Evolutionary conservation across 768 basidiomycete genomes (phyloP).

Genomic region (Cyclocybe cylindracea): DNA sequence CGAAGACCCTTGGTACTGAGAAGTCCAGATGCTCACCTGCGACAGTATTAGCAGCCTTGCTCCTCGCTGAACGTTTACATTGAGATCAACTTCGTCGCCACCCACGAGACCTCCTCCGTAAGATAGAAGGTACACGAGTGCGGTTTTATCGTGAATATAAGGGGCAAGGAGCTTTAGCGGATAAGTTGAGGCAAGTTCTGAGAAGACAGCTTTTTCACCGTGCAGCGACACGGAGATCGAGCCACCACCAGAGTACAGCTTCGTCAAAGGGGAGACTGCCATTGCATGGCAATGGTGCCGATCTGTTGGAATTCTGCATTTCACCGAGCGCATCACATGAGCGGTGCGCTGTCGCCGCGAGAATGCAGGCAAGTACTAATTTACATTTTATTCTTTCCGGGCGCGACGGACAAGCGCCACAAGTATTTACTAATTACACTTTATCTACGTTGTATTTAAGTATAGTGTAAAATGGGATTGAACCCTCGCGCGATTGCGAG

Average conservation of each 20-base stretch:
- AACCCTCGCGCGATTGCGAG: too few relatives aligned
- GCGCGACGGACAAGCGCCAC: too few relatives aligned
- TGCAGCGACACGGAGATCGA: slow-evolving; percentile 55
- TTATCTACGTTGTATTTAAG: too few relatives aligned
- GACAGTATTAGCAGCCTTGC: slow-evolving; percentile 75
- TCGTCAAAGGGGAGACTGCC: slow-evolving; percentile 20
- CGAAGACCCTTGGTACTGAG: not conserved
- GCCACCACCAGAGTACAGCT: slow-evolving; percentile 51
- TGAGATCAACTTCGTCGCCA: slow-evolving; percentile 72
- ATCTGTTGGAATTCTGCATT: not conserved
- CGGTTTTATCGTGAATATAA: slow-evolving; percentile 51
- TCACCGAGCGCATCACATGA: too few relatives aligned
- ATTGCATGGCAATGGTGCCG: slow-evolving; percentile 4
- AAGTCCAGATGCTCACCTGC: slow-evolving; percentile 55
- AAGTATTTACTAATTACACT: too few relatives aligned
- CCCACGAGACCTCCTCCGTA: slow-evolving; percentile 94
- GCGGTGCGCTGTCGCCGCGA: too few relatives aligned
- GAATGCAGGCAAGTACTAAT: too few relatives aligned
- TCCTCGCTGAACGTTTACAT: slow-evolving; percentile 57
- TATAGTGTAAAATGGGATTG: too few relatives aligned
- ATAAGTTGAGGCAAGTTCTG: slow-evolving; percentile 77
- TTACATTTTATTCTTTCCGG: too few relatives aligned
- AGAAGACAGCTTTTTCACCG: slow-evolving; percentile 61
- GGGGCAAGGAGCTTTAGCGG: slow-evolving; percentile 90
- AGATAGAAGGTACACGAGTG: slow-evolving; percentile 74